Base-by-base conservation (phyloP, 495 filamentous ascomycete species). In the Penicillium malachiteum region DNA sequence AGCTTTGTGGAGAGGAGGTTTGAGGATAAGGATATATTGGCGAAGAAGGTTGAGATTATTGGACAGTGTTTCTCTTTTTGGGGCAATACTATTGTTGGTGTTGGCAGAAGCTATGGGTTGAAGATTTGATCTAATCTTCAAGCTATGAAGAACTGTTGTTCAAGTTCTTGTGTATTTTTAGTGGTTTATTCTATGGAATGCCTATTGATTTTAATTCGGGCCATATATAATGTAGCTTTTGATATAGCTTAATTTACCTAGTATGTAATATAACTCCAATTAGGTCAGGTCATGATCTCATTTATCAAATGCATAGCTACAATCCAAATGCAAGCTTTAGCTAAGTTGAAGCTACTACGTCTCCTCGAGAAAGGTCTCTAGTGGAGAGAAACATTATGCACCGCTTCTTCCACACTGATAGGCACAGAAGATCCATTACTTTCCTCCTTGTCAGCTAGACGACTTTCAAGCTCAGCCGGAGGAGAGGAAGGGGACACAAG, bases 31-130 rank as follows among this genome's bases (percentile, higher is more conserved):
- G 72, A 76, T 52, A 76, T 66, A 7, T 54, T 91, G 17, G 84
- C 85, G 2, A 74, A 71, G 0, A 79, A 81, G 33, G 50, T 89
- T n/a, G 77, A 79, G 17, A 81, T 79, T 16, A 65, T 91, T 3
- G 78, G 82, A 26, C 74, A 89, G 65, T 97, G 89, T 85, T 63
- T 86, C n/a, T 84, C 86, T 3, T 96, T 92, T 66, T 89, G 86
- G 50, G 88, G 83, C 7, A 81, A 81, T 51, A 76, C 72, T 45
- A 69, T 64, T 44, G 54, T 79, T 48, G 71, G 75, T 16, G 56
- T 77, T 43, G 72, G 70, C 14, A 62, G 75, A 57, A 77, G 73
- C 56, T 79, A 72, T 73, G 76, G 76, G 16, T 63, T 77, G 70
- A 79, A 77, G 66, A 72, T 79, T 48, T 79, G n/a, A n/a, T n/a